Evolutionary conservation across 495 filamentous ascomycete species (phyloP).

Genomic region (Trichodelitschia bisporula): DNA sequence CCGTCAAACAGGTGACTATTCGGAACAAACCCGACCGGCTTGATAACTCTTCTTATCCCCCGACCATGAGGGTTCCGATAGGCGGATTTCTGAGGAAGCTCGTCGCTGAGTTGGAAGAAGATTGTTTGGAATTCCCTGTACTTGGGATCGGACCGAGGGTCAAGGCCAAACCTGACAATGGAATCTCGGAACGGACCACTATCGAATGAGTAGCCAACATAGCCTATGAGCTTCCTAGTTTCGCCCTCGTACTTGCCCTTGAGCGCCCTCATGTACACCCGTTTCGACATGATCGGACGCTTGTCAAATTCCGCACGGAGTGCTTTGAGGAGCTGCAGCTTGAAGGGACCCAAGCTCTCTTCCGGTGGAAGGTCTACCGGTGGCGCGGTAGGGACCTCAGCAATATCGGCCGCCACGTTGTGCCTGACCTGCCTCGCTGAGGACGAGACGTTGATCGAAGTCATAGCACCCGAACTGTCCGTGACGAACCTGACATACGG

Average conservation of each 20-base stretch:
- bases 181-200: constrained; percentile 80
- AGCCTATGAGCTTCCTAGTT: constrained; percentile 40
- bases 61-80: neutral
- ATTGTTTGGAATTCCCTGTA: constrained; percentile 70
- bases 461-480: neutral
- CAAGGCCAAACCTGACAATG: constrained; percentile 59
- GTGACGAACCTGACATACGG: constrained; percentile 3
- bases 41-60: too few species aligned
- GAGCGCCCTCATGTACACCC: constrained; percentile 33
- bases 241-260: constrained; percentile 22
- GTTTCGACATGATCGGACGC: constrained; percentile 69
- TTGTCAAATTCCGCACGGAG: constrained; percentile 35
- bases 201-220: constrained; percentile 71
- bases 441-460: constrained; percentile 7
- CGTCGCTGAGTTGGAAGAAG: constrained; percentile 36
- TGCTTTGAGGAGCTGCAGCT: constrained; percentile 32
- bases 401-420: constrained; percentile 35
- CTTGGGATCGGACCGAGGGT: constrained; percentile 49
- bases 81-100: neutral
- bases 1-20: constrained; percentile 63
- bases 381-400: constrained; percentile 24
- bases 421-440: constrained; percentile 23
- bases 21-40: neutral
- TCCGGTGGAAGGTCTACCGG: constrained; percentile 24
- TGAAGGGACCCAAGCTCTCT: constrained; percentile 18